These are phyloP conservation scores for Bjerkandera adusta DNA, from an alignment of 1,284 basidiomycete species.

Conservation along the genomic window DNA sequence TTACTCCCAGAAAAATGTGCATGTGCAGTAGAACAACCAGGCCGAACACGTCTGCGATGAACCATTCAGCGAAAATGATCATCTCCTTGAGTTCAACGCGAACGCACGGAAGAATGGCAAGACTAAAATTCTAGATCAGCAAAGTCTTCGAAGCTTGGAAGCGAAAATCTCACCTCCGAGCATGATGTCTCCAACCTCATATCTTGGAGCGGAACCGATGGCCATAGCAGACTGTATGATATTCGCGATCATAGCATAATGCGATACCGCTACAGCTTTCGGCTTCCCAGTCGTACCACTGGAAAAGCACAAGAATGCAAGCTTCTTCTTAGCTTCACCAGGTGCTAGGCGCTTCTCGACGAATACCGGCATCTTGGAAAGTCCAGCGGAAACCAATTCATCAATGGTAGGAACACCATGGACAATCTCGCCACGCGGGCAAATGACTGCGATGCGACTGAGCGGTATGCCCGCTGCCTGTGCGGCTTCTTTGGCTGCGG, in stretches of 20 bases:
- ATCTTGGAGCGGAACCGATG: constrained; percentile 35
- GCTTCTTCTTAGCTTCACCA: constrained; percentile 64
- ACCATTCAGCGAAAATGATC: background rate
- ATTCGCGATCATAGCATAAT: constrained; percentile 66
- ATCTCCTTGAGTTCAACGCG: background rate
- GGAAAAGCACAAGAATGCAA: constrained; percentile 78
- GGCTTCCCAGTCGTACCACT: constrained; percentile 84
- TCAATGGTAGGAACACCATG: constrained; percentile 50
- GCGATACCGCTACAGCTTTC: constrained; percentile 75
- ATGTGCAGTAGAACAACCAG: constrained; percentile 56
- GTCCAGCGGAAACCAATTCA: constrained; percentile 53
- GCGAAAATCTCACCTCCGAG: constrained; percentile 41
- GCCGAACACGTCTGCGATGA: constrained; percentile 64
- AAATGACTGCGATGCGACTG: constrained; percentile 55
- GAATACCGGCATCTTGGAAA: constrained; percentile 41
- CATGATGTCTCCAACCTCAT: constrained; percentile 53
- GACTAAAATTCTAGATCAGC: constrained; percentile 18
- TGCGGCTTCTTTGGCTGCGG: constrained; percentile 51
- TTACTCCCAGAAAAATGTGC: constrained; percentile 49
- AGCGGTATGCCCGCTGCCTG: constrained; percentile 48
- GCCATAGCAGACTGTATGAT: constrained; percentile 53
- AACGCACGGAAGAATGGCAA: constrained; percentile 36
- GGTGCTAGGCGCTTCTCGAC: constrained; percentile 48
- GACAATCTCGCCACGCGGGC: no score
- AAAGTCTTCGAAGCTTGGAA: background rate